Evolutionary conservation across 2,329 filamentous ascomycete species (phyloP), one percentile per base, ranked within the genome.

Genomic region (Rhynchosporium agropyri): DNA sequence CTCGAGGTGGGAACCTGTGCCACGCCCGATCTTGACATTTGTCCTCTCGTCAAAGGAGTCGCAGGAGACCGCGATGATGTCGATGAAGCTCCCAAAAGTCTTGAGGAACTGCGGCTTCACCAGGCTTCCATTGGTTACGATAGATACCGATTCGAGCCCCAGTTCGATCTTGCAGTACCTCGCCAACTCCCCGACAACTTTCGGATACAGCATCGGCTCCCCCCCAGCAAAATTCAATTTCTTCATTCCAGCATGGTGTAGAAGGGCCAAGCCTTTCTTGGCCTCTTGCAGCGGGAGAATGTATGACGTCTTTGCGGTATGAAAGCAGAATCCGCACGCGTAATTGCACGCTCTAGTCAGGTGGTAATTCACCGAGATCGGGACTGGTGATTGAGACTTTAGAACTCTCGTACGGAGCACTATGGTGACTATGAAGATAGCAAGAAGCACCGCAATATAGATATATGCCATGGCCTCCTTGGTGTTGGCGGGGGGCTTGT

Each of bases 191-290:
- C 76, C 76, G 0, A 84, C 73, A 57, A 77, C 76, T 31, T 71
- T 68, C 0, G 77, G 76, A 65, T 84, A 80, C 8, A 85, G 77
- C 65, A 84, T n/a, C 0, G 82, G 81, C 64, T 84, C 82, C 12
- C 83, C 81, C 31, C 82, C 82, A 0, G 82, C 81, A 65, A 84
- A 80, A 69, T 84, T 84, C 69, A 84, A 74, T 68, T 84, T 85
- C 56, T 74, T 76, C 81, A 84, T 84, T 12, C 82, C 82, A 3
- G 80, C 82, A 0, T 78, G n/a, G n/a, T n/a, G n/a, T n/a, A n/a
- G n/a, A n/a, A n/a, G n/a, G n/a, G n/a, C n/a, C n/a, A n/a, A n/a
- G n/a, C n/a, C n/a, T n/a, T n/a, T n/a, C n/a, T n/a, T n/a, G n/a
- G n/a, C n/a, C n/a, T n/a, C n/a, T n/a, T n/a, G n/a, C n/a, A n/a